These are phyloP conservation scores for Hypsizygus marmoreus DNA, from an alignment of 768 basidiomycete species.

Conservation along the genomic window DNA sequence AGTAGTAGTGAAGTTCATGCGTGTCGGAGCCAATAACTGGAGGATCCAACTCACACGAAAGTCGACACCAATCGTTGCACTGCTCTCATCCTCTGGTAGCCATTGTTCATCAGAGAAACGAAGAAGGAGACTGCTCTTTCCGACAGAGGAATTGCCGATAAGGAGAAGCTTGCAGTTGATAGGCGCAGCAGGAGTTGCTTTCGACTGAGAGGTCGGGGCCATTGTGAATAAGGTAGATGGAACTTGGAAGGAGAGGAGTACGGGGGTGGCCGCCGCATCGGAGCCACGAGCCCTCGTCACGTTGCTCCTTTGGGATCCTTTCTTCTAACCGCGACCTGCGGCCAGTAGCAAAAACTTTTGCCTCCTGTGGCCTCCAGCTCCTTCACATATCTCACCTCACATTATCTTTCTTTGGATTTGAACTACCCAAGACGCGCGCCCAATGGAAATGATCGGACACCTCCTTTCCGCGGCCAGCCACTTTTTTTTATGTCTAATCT, in stretches of 20 bases:
- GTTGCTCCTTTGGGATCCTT: too few relatives aligned
- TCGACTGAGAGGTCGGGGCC: slow-evolving; percentile 31
- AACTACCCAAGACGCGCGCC: too few relatives aligned
- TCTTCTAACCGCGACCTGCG: too few relatives aligned
- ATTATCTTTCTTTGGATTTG: too few relatives aligned
- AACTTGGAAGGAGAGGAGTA: not conserved
- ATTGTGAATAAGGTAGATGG: slow-evolving; percentile 17
- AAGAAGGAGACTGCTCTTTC: slow-evolving; percentile 87
- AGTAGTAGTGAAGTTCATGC: not conserved
- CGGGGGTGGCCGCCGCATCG: too few relatives aligned
- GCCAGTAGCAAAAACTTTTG: too few relatives aligned
- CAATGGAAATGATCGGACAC: too few relatives aligned
- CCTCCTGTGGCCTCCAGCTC: too few relatives aligned
- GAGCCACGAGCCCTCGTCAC: too few relatives aligned
- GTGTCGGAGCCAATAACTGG: not conserved
- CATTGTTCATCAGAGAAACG: slow-evolving; percentile 98
- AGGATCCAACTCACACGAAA: slow-evolving; percentile 61
- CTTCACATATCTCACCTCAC: too few relatives aligned
- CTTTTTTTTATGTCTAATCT: too few relatives aligned
- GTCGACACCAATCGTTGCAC: slow-evolving; percentile 84
- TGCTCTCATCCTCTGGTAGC: slow-evolving; percentile 88
- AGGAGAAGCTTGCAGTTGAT: slow-evolving; percentile 83
- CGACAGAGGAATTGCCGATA: slow-evolving; percentile 89
- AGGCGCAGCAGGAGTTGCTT: slow-evolving; percentile 35
- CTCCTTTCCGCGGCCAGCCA: too few relatives aligned